Evolutionary conservation across 2,329 filamentous ascomycete genomes (phyloP).

Genomic region (Colletotrichum tabaci): DNA sequence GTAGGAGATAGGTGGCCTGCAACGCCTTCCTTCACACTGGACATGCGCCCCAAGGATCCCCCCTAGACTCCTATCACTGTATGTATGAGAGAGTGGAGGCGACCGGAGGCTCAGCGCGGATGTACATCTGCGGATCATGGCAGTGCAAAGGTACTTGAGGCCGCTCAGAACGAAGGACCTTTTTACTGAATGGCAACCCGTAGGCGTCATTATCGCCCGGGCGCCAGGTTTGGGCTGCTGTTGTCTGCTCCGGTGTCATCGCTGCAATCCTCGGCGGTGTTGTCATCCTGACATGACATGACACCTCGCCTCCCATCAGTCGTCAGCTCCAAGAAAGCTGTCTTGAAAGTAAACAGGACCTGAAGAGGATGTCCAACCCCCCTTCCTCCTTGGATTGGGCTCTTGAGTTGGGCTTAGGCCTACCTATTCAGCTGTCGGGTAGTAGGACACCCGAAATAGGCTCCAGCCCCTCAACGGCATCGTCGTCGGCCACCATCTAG

Average conservation of each 20-base stretch:
- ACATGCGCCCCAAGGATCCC: constrained; percentile 13
- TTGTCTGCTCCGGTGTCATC: constrained; percentile 15
- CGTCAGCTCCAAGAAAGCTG: too few species aligned
- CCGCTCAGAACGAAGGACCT: neutral
- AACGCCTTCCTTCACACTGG: neutral
- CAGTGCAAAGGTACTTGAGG: neutral
- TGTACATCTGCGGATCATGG: constrained; percentile 1
- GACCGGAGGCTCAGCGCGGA: neutral
- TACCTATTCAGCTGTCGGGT: constrained; percentile 15
- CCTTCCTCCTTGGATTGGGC: neutral
- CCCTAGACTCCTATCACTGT: too few species aligned
- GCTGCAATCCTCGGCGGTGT: constrained; percentile 29
- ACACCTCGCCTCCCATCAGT: constrained; percentile 12
- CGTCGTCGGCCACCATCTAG: constrained; percentile 18
- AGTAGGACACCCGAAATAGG: constrained; percentile 1
- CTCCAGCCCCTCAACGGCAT: constrained; percentile 13
- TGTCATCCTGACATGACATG: constrained; percentile 10
- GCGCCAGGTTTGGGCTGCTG: constrained; percentile 13
- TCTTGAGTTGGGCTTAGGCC: neutral
- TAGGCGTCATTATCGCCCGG: constrained; percentile 40
- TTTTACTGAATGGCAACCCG: neutral
- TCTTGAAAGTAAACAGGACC: too few species aligned
- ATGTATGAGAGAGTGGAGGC: neutral
- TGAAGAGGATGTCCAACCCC: neutral
- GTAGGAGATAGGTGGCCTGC: neutral